Base-by-base conservation (phyloP, 2,329 filamentous ascomycete species). In the Davidsoniella eucalypti region DNA sequence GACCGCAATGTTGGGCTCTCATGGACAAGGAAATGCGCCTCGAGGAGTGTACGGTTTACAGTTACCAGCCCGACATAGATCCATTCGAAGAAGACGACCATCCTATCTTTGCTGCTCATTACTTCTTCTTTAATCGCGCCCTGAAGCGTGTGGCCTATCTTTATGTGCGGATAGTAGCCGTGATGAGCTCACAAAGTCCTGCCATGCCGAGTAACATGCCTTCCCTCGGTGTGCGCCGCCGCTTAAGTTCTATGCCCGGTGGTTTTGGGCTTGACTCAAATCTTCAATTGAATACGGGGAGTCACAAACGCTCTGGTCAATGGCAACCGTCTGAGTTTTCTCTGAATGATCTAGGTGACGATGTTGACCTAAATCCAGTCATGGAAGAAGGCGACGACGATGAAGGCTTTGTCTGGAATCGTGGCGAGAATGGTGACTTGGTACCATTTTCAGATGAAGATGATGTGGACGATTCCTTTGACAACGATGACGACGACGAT, bases 91-190 rank as follows among this genome's bases (percentile, higher is more conserved):
- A 87, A 55, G 88, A 94, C 54, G 87, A 95, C 60, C 85, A 86
- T 54, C 83, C 88, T 8, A 88, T 98, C 55, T 98, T 90, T 90
- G 87, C 85, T 46, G 73, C 88, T 55, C 88, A 96, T 64, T 95
- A 94, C 65, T 94, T 98, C 69, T 94, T 96, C 65, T 96, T 95
- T 74, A 95, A 94, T 70, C 90, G 90, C 60, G 72, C 80, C 23
- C 75, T 82, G 61, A 96, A 96, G 69, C 80, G 92, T 40, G 90
- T 98, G 16, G 88, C 87, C 54, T 98, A 98, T 63, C 69, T 98
- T 43, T 93, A 95, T 60, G 76, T 95, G 43, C 82, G 90, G 54
- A 88, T 86, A n/a, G 78, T 95, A 43, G 90, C 78, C 52, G 82
- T 82, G 57, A 80, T 84, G 60, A 84, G 70, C 56, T 72, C 72